Base-by-base conservation (phyloP, 441 rosid genomes). In the Erodium texanum region DNA sequence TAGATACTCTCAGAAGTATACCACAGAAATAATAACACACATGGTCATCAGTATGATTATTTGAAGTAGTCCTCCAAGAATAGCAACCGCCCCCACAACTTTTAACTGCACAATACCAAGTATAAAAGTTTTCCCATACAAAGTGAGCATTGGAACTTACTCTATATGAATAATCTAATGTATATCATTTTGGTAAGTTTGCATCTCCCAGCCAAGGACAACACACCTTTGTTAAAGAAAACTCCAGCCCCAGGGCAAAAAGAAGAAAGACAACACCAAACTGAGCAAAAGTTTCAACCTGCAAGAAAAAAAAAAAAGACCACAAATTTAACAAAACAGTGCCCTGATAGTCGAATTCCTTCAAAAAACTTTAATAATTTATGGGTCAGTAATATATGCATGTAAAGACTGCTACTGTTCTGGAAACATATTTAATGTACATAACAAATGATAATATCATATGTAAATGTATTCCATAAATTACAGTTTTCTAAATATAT, bases 191-290 rank as follows among this genome's bases (percentile, higher is more conserved):
- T 56, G 29, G 20, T 23, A 23, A 36, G 32, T 64, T 56, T 38
- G 58, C 65, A 54, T 18, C 63, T 64, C 38, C 68, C 29, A 64
- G 20, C 48, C 34, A 27, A 66, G 36, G 68, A 36, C 36, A 38
- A 27, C 43, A 54, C 76, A 91, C 99, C 97, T 92, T 94, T 65
- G 99, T 84, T 83, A 90, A 77, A 72, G 99, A 94, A 77, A 94
- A 94, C 83, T 94, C 99, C 72, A 92, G 84, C 15, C 99, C 99
- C 70, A 94, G 81, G 79, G 99, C 98, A 73, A 94, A 94, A 73
- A 94, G 98, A 76, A 94, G 98, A 83, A 94, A 94, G 72, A 94
- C 92, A 67, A 94, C 99, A 72, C 99, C 99, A 69, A 94, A 94
- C 68, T 94, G 99, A 5, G 98, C 99, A 24, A 92, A 85, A n/a